Conservation (phyloP, 1,139 yeast species). For the Yamadazyma dendronema region DNA sequence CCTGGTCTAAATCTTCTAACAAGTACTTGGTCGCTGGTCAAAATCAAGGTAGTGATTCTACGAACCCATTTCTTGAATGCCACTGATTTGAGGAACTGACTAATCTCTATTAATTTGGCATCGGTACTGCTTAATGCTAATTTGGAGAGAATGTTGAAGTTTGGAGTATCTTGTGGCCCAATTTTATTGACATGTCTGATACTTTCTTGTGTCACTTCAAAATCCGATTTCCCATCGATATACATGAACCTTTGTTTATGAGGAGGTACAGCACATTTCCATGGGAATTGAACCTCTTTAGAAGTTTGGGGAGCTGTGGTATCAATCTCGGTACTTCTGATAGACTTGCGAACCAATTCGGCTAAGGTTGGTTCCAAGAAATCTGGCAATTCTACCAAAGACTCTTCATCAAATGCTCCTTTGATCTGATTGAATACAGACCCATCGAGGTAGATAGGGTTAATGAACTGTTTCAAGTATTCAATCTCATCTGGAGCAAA, state of each 20-base stretch:
- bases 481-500: conserved; percentile 36
- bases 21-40: conserved; percentile 65
- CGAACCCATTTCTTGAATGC: conserved; percentile 72
- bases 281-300: conserved; percentile 61
- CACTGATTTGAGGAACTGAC: conserved; percentile 55
- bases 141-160: conserved; percentile 38
- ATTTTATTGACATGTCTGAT: conserved; percentile 29
- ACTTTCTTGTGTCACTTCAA: conserved; percentile 24
- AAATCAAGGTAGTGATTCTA: conserved; percentile 60
- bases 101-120: conserved; percentile 48
- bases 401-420: conserved; percentile 58
- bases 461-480: conserved; percentile 54
- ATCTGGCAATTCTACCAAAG: conserved; percentile 64
- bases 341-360: conserved; percentile 20
- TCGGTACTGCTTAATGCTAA: conserved; percentile 20
- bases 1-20: conserved; percentile 94
- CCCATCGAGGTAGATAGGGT: conserved; percentile 49
- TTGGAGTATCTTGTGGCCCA: conserved; percentile 53
- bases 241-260: conserved; percentile 89
- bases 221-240: conserved; percentile 58
- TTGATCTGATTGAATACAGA: conserved; percentile 45
- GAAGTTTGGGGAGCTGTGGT: conserved; percentile 57
- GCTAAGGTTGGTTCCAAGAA: conserved; percentile 56
- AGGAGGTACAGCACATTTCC: conserved; percentile 93
- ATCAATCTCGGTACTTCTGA: conserved; percentile 56